Evolutionary conservation across 2,329 filamentous ascomycete species (phyloP).

Genomic region (Diplodia intermedia): DNA sequence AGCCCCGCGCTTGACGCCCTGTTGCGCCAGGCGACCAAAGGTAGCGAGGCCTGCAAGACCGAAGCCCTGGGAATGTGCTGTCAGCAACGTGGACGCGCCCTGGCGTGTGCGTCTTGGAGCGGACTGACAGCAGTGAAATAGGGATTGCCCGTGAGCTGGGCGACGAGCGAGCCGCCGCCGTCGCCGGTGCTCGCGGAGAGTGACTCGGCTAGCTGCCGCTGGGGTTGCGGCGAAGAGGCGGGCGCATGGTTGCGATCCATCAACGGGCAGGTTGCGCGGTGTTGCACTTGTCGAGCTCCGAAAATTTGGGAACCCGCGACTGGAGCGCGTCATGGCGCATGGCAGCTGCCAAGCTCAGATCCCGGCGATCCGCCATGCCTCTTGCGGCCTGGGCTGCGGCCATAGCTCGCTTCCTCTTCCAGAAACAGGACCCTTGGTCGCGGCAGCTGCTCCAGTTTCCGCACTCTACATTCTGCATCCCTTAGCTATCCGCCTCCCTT

Average conservation of each 20-base stretch:
- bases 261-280: slow-evolving; percentile 23
- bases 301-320: slow-evolving; percentile 37
- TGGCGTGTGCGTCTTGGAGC: slow-evolving; percentile 57
- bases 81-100: slow-evolving; percentile 16
- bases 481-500: too few relatives aligned
- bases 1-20: slow-evolving; percentile 74
- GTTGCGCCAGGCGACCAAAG: slow-evolving; percentile 78
- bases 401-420: slow-evolving; percentile 30
- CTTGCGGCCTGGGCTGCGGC: slow-evolving; percentile 1
- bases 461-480: neutral
- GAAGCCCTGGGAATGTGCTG: slow-evolving; percentile 66
- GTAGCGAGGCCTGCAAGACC: slow-evolving; percentile 90
- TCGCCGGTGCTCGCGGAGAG: slow-evolving; percentile 42
- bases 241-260: slow-evolving; percentile 47
- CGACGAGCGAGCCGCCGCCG: slow-evolving; percentile 50
- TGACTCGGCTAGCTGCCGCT: slow-evolving; percentile 47
- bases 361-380: slow-evolving; percentile 10
- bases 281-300: slow-evolving; percentile 20
- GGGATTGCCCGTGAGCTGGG: slow-evolving; percentile 58
- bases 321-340: slow-evolving; percentile 23
- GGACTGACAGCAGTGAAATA: slow-evolving; percentile 62
- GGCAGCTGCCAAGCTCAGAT: slow-evolving; percentile 28
- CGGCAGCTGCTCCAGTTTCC: slow-evolving; percentile 3
- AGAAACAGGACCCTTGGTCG: slow-evolving; percentile 18
- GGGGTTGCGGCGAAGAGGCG: slow-evolving; percentile 37